These are phyloP conservation scores for Falciphora oryzae DNA, from an alignment of 2,329 filamentous ascomycete species.

Conservation along the genomic window DNA sequence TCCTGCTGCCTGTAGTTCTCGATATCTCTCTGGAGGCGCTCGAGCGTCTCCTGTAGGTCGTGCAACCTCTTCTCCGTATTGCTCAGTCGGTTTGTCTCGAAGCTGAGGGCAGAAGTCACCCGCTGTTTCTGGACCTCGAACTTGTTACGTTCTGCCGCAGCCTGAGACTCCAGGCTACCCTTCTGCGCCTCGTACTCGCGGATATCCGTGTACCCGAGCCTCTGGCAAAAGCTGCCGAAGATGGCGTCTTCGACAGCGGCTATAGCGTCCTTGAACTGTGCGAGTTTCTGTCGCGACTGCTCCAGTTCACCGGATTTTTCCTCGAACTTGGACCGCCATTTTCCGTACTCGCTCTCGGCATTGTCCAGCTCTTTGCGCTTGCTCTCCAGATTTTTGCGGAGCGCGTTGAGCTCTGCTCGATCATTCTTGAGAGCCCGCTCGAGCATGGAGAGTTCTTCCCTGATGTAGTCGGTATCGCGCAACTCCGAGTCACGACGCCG, in stretches of 20 bases:
- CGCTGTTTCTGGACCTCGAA: slow-evolving; percentile 81
- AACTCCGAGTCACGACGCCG: slow-evolving; percentile 72
- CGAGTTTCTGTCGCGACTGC: slow-evolving; percentile 43
- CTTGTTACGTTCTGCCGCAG: slow-evolving; percentile 76
- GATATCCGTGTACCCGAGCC: slow-evolving; percentile 82
- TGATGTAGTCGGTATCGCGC: slow-evolving; percentile 72
- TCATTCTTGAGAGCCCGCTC: slow-evolving; percentile 69
- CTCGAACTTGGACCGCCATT: slow-evolving; percentile 71
- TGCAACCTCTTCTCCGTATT: slow-evolving; percentile 64
- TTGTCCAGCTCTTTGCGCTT: slow-evolving; percentile 77
- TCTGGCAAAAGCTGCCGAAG: slow-evolving; percentile 78
- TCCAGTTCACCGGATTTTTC: slow-evolving; percentile 66
- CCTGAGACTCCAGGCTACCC: slow-evolving; percentile 85
- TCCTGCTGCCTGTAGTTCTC: slow-evolving; percentile 67
- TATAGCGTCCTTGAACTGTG: slow-evolving; percentile 57
- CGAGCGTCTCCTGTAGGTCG: slow-evolving; percentile 58
- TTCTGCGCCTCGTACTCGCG: slow-evolving; percentile 92
- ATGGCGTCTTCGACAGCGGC: slow-evolving; percentile 81
- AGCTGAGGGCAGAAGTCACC: slow-evolving; percentile 56
- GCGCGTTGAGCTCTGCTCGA: slow-evolving; percentile 68
- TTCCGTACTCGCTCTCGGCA: slow-evolving; percentile 65
- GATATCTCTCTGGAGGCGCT: slow-evolving; percentile 64
- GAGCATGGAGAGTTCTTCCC: slow-evolving; percentile 72
- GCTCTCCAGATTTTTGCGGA: slow-evolving; percentile 77
- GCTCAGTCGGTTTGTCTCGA: slow-evolving; percentile 46